phyloP scores from a whole-genome alignment of 2,329 filamentous ascomycete genomes.

The Colletotrichum shisoi region DNA sequence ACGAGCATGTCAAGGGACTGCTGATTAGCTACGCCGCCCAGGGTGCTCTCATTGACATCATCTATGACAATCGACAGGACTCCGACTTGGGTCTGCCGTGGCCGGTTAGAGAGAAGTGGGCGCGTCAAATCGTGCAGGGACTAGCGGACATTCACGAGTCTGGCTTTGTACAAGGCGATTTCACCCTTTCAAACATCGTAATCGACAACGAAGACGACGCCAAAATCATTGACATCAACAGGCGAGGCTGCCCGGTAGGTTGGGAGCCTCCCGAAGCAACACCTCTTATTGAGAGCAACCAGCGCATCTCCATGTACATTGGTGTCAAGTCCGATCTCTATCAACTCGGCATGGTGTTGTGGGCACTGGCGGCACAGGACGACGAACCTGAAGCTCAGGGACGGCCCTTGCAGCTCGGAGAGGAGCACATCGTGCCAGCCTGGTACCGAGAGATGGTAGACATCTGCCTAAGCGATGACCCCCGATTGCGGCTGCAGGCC shows the following conservation, averaged over 20 bases:
- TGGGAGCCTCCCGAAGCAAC: conserved; percentile 97
- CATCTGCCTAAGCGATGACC: conserved; percentile 77
- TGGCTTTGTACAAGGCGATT: conserved; percentile 96
- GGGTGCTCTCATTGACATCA: conserved; percentile 87
- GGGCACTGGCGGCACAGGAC: conserved; percentile 85
- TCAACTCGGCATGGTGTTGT: conserved; percentile 96
- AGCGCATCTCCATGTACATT: conserved; percentile 95
- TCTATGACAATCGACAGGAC: conserved; percentile 78
- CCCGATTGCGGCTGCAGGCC: conserved; percentile 76
- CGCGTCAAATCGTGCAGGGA: conserved; percentile 86
- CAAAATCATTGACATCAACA: conserved; percentile 98
- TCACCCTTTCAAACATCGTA: conserved; percentile 96
- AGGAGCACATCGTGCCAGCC: conserved; percentile 71
- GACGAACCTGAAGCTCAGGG: conserved; percentile 87
- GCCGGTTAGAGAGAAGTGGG: conserved; percentile 83
- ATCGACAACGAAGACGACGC: conserved; percentile 84
- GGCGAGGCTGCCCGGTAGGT: conserved; percentile 93
- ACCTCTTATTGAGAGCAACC: conserved; percentile 82
- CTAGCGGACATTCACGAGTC: conserved; percentile 93
- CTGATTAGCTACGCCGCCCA: conserved; percentile 87
- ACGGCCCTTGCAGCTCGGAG: conserved; percentile 70
- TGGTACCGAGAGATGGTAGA: conserved; percentile 82
- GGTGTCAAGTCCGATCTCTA: conserved; percentile 97
- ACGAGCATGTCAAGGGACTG: conserved; percentile 80
- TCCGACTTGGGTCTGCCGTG: conserved; percentile 67